Conservation (phyloP, 1,139 yeast genomes). For the Kluyveromyces sp. region DNA sequence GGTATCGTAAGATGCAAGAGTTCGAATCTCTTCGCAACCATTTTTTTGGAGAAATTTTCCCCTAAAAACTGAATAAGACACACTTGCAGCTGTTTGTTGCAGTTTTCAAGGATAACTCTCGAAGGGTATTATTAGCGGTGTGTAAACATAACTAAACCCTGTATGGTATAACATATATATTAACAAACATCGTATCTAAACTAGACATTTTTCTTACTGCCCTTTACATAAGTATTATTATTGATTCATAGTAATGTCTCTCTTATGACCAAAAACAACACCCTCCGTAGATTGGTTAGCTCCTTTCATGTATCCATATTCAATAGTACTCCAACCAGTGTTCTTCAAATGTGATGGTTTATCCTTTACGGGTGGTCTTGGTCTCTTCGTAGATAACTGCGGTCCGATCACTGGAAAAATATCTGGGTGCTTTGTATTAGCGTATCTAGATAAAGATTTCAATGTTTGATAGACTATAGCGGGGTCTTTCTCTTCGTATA, state of each 20-base stretch:
- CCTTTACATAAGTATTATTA: too few species aligned
- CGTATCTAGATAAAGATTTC: constrained; percentile 63
- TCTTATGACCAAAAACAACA: constrained; percentile 42
- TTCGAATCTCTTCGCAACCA: constrained; percentile 25
- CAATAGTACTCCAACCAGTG: constrained; percentile 48
- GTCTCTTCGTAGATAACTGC: constrained; percentile 31
- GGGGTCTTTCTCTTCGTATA: constrained; percentile 68
- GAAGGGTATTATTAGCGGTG: too few species aligned
- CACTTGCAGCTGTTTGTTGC: too few species aligned
- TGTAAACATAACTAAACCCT: too few species aligned
- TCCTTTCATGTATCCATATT: constrained; percentile 52
- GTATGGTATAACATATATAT: too few species aligned
- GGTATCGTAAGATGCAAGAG: constrained; percentile 25
- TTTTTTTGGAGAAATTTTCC: constrained; percentile 7
- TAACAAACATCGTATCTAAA: too few species aligned
- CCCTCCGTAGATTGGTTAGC: constrained; percentile 45
- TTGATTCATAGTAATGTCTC: constrained; percentile 32
- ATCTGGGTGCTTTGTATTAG: constrained; percentile 39
- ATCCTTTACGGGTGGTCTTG: constrained; percentile 32
- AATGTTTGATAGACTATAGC: constrained; percentile 69
- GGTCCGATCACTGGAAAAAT: constrained; percentile 47
- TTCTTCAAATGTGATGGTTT: constrained; percentile 29
- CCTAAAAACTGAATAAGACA: too few species aligned
- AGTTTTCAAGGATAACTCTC: too few species aligned
- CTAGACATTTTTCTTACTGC: too few species aligned